A percentile compares a stretch with the other conserved stretches of the same genome.
These are phyloP conservation scores for Metarhizium guizhouense DNA, from an alignment of 2,329 filamentous ascomycete genomes.

Conservation along the genomic window DNA sequence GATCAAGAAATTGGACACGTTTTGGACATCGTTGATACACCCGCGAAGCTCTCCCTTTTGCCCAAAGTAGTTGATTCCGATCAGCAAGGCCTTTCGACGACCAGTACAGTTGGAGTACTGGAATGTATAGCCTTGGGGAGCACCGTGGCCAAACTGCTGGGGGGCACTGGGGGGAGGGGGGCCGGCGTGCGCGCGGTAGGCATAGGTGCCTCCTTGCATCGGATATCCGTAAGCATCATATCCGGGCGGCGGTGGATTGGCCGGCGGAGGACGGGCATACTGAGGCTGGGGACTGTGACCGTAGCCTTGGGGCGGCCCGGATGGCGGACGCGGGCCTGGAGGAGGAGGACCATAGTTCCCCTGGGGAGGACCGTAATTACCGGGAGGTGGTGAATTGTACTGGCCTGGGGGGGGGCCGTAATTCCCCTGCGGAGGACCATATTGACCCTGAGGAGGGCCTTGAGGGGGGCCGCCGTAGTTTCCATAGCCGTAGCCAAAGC, in stretches of 20 bases:
- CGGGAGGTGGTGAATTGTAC: constrained; percentile 16
- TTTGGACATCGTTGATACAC: constrained; percentile 75
- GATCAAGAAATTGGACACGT: constrained; percentile 63
- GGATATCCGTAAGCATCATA: constrained; percentile 40
- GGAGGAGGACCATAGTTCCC: constrained; percentile 14
- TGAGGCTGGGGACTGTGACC: constrained; percentile 7
- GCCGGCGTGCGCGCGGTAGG: constrained; percentile 19
- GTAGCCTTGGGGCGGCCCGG: constrained; percentile 12
- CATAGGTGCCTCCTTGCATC: constrained; percentile 18
- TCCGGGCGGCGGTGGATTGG: constrained; percentile 31
- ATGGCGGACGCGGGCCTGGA: constrained; percentile 13
- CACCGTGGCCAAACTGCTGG: constrained; percentile 58
- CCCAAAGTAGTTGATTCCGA: constrained; percentile 75
- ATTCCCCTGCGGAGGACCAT: constrained; percentile 7
- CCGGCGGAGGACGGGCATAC: constrained; percentile 19
- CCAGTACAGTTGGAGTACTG: constrained; percentile 71
- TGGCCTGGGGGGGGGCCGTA: constrained; percentile 16
- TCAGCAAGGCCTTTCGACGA: constrained; percentile 62
- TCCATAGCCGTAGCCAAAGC: constrained; percentile 22
- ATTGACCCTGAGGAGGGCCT: constrained; percentile 9
- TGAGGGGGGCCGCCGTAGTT: constrained; percentile 16
- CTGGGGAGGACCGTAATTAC: constrained; percentile 14
- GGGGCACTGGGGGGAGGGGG: constrained; percentile 38
- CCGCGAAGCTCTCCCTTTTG: constrained; percentile 63
- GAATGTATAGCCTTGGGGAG: constrained; percentile 60